Conservation (phyloP, 805 yeast species). For the Candida ortonii region DNA sequence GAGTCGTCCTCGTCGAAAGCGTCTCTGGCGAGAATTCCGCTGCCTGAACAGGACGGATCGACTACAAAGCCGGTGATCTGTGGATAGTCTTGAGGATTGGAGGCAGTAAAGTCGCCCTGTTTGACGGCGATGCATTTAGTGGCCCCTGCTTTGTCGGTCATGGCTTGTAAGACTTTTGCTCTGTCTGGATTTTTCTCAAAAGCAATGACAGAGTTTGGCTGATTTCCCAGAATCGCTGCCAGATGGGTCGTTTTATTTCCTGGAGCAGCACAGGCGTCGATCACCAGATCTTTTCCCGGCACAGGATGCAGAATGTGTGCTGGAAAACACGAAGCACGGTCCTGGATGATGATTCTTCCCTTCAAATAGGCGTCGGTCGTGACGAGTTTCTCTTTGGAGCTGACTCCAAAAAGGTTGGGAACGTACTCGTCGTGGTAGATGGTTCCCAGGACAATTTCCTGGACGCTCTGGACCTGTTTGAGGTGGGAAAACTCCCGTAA, state of each 20-base stretch:
- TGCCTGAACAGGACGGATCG: slow-evolving; percentile 97
- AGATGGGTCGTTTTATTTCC: slow-evolving; percentile 96
- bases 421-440: slow-evolving; percentile 73
- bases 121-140: slow-evolving; percentile 39
- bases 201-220: slow-evolving; percentile 58
- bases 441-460: slow-evolving; percentile 45
- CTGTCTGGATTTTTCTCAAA: slow-evolving; percentile 83
- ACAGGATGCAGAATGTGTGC: slow-evolving; percentile 72
- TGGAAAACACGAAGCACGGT: slow-evolving; percentile 95
- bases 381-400: slow-evolving; percentile 70
- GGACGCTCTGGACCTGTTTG: slow-evolving; percentile 43
- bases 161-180: slow-evolving; percentile 63
- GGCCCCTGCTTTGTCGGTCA: slow-evolving; percentile 80
- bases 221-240: slow-evolving; percentile 57
- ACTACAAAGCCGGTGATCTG: slow-evolving; percentile 79
- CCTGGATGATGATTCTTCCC: slow-evolving; percentile 89
- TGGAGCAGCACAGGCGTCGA: slow-evolving; percentile 97
- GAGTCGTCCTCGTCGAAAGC: slow-evolving; percentile 57
- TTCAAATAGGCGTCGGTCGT: slow-evolving; percentile 62
- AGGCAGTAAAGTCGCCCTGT: slow-evolving; percentile 59
- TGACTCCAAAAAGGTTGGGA: slow-evolving; percentile 77
- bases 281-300: slow-evolving; percentile 54
- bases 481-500: slow-evolving; percentile 43
- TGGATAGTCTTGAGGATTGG: slow-evolving; percentile 55
- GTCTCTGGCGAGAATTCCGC: slow-evolving; percentile 94